phyloP scores from a whole-genome alignment of 2,329 filamentous ascomycete genomes.

The Mycosphaerella sp. region DNA sequence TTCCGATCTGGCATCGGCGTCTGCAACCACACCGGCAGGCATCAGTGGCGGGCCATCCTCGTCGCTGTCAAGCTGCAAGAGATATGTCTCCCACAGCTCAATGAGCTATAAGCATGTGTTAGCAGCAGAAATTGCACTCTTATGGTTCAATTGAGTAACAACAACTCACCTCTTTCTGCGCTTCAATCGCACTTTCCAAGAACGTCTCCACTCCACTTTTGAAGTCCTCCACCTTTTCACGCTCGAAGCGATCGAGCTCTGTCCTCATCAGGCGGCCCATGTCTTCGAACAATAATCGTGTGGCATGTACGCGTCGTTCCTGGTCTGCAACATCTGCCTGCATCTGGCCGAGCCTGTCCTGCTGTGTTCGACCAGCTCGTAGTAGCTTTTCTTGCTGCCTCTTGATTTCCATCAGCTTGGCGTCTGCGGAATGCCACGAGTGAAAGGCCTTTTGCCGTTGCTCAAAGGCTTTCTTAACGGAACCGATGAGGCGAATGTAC shows the following conservation, averaged over 20 bases:
- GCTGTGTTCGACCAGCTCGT: slow-evolving; percentile 88
- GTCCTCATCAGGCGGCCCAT: slow-evolving; percentile 90
- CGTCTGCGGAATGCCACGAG: slow-evolving; percentile 85
- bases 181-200: slow-evolving; percentile 91
- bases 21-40: slow-evolving; percentile 29
- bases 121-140: slow-evolving; percentile 8
- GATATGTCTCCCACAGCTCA: slow-evolving; percentile 97
- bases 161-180: slow-evolving; percentile 83
- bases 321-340: slow-evolving; percentile 91
- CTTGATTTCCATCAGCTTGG: slow-evolving; percentile 85
- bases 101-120: slow-evolving; percentile 49
- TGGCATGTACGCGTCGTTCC: slow-evolving; percentile 87
- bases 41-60: slow-evolving; percentile 57
- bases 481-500: slow-evolving; percentile 92
- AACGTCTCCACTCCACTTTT: slow-evolving; percentile 98
- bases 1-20: slow-evolving; percentile 19
- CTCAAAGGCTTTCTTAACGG: slow-evolving; percentile 84
- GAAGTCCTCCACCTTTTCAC: slow-evolving; percentile 98
- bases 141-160: neutral
- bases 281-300: slow-evolving; percentile 85
- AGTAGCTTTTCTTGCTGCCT: slow-evolving; percentile 88
- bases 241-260: slow-evolving; percentile 90
- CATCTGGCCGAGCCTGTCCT: slow-evolving; percentile 88
- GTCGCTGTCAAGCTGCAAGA: slow-evolving; percentile 91
- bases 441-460: slow-evolving; percentile 96